phyloP scores from a whole-genome alignment of 768 basidiomycete genomes.

The Lactifluus pinguis region DNA sequence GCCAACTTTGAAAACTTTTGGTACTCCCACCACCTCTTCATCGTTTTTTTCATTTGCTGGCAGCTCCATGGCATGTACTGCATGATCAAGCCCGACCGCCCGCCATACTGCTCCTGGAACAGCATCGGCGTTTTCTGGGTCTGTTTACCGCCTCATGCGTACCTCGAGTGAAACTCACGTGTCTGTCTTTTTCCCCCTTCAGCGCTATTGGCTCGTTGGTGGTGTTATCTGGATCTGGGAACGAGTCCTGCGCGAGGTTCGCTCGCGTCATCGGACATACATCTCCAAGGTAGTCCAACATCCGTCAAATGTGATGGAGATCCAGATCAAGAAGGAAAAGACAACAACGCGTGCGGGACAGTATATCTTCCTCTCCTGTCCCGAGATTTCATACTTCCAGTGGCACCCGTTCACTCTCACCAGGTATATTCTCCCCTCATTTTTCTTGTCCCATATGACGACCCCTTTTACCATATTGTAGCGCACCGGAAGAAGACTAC shows the following conservation, averaged over 20 bases:
- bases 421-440: constrained; percentile 35
- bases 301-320: constrained; percentile 87
- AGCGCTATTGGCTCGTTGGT: constrained; percentile 88
- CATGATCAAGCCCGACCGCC: constrained; percentile 87
- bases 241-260: constrained; percentile 85
- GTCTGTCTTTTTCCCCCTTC: constrained; percentile 14
- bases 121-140: constrained; percentile 95
- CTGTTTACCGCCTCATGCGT: constrained; percentile 22
- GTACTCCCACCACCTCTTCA: constrained; percentile 84
- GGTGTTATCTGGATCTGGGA: constrained; percentile 81
- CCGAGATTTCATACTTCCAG: constrained; percentile 89
- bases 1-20: constrained; percentile 84
- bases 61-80: constrained; percentile 96
- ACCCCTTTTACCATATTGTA: constrained; percentile 23
- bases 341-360: constrained; percentile 77
- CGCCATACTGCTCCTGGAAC: constrained; percentile 80
- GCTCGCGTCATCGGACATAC: constrained; percentile 84
- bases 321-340: constrained; percentile 97
- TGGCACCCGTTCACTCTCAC: constrained; percentile 98
- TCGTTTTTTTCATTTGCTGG: constrained; percentile 90
- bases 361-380: constrained; percentile 89
- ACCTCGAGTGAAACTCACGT: neutral
- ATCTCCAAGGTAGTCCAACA: constrained; percentile 94
- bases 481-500: constrained; percentile 93
- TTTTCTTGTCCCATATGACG: neutral